Percentiles rank a stretch among this genome's conserved stretches.
phyloP scores from a whole-genome alignment of 2,329 filamentous ascomycete genomes.

The Kalmusia sp. region DNA sequence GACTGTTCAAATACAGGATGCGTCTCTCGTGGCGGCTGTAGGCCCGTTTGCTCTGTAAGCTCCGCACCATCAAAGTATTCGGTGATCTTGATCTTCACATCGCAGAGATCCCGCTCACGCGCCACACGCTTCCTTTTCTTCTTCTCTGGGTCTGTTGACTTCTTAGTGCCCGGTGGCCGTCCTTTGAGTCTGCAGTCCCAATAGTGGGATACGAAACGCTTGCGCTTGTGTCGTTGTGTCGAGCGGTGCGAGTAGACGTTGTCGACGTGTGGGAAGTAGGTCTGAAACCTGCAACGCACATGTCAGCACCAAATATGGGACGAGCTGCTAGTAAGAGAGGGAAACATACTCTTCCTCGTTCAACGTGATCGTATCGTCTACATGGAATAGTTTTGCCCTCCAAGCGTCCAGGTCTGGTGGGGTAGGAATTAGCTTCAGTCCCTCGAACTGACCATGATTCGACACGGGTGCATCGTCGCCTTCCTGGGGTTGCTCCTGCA shows the following conservation, averaged over 20 bases:
- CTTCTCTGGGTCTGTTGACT: conserved; percentile 80
- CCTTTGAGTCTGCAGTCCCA: conserved; percentile 86
- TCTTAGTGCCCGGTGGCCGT: conserved; percentile 77
- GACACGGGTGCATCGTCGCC: conserved; percentile 48
- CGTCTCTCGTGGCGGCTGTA: conserved; percentile 28
- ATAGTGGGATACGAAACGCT: conserved; percentile 83
- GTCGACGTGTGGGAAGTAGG: conserved; percentile 83
- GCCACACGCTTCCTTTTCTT: conserved; percentile 81
- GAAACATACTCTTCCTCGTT: conserved; percentile 73
- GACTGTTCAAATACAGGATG: background rate
- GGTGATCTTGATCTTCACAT: conserved; percentile 86
- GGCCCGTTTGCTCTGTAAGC: conserved; percentile 42
- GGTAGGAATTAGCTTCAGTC: conserved; percentile 64
- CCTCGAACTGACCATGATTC: conserved; percentile 61
- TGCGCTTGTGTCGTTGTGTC: conserved; percentile 80
- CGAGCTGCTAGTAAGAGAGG: conserved; percentile 12
- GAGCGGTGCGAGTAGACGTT: conserved; percentile 86
- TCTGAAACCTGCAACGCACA: conserved; percentile 68
- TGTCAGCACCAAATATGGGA: conserved; percentile 4
- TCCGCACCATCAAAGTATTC: conserved; percentile 71
- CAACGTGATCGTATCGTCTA: conserved; percentile 75
- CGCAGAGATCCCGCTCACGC: conserved; percentile 79
- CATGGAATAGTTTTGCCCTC: conserved; percentile 76
- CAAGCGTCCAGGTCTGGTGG: conserved; percentile 73
- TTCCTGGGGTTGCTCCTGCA: conserved; percentile 13